These are phyloP conservation scores for Hypoxylon sp. DNA, from an alignment of 2,329 filamentous ascomycete species.

Conservation along the genomic window DNA sequence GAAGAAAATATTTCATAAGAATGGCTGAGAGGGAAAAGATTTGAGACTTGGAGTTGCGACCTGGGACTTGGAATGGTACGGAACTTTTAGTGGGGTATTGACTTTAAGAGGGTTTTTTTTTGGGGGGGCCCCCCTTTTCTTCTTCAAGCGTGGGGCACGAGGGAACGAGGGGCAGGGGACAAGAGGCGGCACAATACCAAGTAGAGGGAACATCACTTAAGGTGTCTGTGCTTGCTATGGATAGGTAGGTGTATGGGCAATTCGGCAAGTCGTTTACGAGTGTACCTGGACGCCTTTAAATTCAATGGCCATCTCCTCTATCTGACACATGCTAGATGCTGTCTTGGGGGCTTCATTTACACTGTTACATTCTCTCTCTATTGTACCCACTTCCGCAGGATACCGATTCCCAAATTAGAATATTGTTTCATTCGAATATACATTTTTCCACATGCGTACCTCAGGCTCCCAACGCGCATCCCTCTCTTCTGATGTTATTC, in stretches of 20 bases:
- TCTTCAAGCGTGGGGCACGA: background rate
- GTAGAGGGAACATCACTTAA: no score
- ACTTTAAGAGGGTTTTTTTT: background rate
- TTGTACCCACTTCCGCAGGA: no score
- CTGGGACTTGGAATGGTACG: conserved; percentile 17
- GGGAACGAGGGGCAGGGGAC: background rate
- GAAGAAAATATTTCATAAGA: conserved; percentile 14
- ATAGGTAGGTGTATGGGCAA: conserved; percentile 20
- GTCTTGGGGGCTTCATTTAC: no score
- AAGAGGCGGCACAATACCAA: no score
- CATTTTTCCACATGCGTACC: no score
- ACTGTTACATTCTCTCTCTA: no score
- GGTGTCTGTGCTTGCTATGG: no score
- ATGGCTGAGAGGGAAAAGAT: conserved; percentile 29
- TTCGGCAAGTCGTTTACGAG: conserved; percentile 2
- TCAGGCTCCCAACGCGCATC: no score
- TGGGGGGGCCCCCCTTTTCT: no score
- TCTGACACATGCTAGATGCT: conserved; percentile 1
- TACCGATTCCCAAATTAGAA: no score
- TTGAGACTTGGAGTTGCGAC: conserved; percentile 28
- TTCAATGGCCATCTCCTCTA: conserved; percentile 34
- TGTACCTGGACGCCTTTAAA: conserved; percentile 21
- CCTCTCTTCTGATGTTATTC: no score
- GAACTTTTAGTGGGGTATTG: conserved; percentile 37
- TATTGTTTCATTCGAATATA: no score